Evolutionary conservation across 176 grass and related monocot genomes (phyloP), one percentile per base, ranked within the genome.

Genomic region (Paspalum vaginatum): DNA sequence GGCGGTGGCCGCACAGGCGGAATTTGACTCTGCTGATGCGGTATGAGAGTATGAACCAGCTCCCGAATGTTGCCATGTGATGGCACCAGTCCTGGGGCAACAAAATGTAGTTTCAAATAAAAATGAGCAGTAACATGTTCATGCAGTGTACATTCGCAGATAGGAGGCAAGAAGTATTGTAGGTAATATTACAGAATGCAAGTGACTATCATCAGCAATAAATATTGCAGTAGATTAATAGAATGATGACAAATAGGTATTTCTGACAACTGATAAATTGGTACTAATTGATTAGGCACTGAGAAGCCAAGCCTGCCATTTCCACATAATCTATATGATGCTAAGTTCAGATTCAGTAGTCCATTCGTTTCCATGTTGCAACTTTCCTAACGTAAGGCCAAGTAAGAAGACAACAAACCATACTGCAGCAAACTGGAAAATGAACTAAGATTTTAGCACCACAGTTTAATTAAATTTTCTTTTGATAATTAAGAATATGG

Each of bases 181-280:
- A 59, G 27, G 15, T 10, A 26, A 41, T 4, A 45, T 51, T 78
- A 43, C 15, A 77, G 75, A 59, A 47, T 40, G 16, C 26, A 39
- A 65, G 6, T 22, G 10, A 37, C 40, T 0, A 22, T 65, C 21
- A 65, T 49, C 21, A 13, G 27, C 58, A 78, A 45, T 27, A 61
- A 13, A 48, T 12, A 49, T 54, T 74, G 50, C 17, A 55, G 55
- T 14, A 17, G 21, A 21, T 39, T 41, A 55, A 74, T 21, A 17
- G 21, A 40, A 54, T 41, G 70, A 42, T 40, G 18, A 56, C 1
- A 18, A 13, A 55, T 55, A 74, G 32, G 18, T 56, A 56, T 21
- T 42, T 74, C 18, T 21, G 51, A 53, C 51, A 74, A 27, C 68
- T 50, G 44, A 70, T 70, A n/a, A n/a, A n/a, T n/a, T n/a, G n/a